Evolutionary conservation across 2,329 filamentous ascomycete species (phyloP).

Genomic region (Cercospora sp.): DNA sequence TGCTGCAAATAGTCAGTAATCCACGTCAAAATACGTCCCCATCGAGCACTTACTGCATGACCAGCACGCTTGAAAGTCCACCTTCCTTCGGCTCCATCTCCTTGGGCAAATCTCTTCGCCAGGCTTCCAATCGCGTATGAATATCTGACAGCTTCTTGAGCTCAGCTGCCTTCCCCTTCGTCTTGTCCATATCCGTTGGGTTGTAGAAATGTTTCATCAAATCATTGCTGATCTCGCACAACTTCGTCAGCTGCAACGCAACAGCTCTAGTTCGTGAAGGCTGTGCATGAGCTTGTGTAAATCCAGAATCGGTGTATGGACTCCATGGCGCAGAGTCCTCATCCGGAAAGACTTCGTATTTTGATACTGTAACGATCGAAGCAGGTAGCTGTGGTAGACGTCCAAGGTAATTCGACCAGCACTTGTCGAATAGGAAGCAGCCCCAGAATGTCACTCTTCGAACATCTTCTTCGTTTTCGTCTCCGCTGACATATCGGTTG

Average conservation of each 20-base stretch:
- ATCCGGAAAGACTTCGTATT: conserved; percentile 84
- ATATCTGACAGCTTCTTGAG: conserved; percentile 91
- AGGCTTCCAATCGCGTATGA: conserved; percentile 84
- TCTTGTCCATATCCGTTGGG: conserved; percentile 63
- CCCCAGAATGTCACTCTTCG: conserved; percentile 94
- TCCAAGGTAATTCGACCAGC: conserved; percentile 96
- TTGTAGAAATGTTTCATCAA: conserved; percentile 89
- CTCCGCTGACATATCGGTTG: conserved; percentile 45
- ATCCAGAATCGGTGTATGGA: conserved; percentile 82
- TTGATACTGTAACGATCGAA: conserved; percentile 77
- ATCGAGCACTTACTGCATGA: conserved; percentile 74
- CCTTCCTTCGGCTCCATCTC: conserved; percentile 90
- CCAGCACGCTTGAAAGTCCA: conserved; percentile 76
- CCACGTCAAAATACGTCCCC: neutral
- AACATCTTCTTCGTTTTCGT: conserved; percentile 84
- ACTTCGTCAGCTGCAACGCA: conserved; percentile 74
- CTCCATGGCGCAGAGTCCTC: conserved; percentile 87
- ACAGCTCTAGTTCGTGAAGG: conserved; percentile 80
- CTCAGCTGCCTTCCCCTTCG: conserved; percentile 74
- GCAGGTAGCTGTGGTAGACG: conserved; percentile 83
- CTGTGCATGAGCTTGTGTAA: conserved; percentile 70
- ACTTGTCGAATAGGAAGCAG: conserved; percentile 97
- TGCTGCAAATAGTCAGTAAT: conserved; percentile 55
- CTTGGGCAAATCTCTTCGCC: conserved; percentile 78
- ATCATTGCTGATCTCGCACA: conserved; percentile 94